Conservation (phyloP, 2,329 filamentous ascomycete genomes). For the Cladosporium sp. region DNA sequence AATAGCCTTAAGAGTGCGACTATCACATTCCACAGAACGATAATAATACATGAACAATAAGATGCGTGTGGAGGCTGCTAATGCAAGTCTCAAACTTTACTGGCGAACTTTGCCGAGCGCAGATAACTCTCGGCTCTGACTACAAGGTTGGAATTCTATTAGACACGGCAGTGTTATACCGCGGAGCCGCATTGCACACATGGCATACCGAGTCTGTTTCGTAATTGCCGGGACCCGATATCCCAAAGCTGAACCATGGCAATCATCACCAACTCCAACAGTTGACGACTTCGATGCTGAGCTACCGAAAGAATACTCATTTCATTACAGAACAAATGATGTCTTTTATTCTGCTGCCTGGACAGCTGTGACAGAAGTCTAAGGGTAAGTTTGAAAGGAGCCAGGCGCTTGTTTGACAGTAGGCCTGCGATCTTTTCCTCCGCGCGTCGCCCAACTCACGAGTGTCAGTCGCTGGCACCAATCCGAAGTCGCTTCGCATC, state of each 20-base stretch:
- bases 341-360: neutral
- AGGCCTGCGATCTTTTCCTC: neutral
- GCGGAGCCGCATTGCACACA: constrained; percentile 1
- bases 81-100: constrained; percentile 11
- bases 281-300: neutral
- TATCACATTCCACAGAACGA: neutral
- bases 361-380: neutral
- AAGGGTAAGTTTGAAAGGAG: neutral
- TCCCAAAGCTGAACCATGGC: neutral
- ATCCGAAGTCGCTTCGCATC: neutral
- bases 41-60: neutral
- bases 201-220: neutral
- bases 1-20: neutral
- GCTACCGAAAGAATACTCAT: neutral
- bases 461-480: neutral
- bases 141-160: constrained; percentile 16
- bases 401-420: neutral
- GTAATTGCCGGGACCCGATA: neutral
- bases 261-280: neutral
- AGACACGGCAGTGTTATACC: constrained; percentile 1
- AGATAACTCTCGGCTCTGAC: constrained; percentile 15
- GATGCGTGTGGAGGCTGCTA: constrained; percentile 5
- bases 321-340: neutral
- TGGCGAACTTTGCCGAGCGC: constrained; percentile 5
- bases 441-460: neutral